phyloP scores from a whole-genome alignment of 495 filamentous ascomycete genomes.

The Amorphotheca resinae region DNA sequence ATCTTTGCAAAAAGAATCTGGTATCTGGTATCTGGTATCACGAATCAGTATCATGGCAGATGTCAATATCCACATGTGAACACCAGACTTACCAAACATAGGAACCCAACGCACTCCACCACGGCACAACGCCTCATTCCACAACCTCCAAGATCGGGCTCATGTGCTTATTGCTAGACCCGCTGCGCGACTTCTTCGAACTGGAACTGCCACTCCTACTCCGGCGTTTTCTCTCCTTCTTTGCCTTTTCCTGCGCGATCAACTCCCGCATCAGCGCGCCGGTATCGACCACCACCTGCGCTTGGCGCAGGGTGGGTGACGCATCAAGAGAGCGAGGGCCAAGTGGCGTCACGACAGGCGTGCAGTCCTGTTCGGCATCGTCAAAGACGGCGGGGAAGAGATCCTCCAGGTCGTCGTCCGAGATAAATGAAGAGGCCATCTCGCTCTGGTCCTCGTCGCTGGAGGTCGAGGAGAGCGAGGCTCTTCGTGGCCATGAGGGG shows the following conservation, averaged over 20 bases:
- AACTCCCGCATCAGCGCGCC: constrained; percentile 16
- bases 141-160: constrained; percentile 18
- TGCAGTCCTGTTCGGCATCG: constrained; percentile 15
- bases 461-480: constrained; percentile 30
- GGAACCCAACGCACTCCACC: too few relatives aligned
- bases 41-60: too few relatives aligned
- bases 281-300: constrained; percentile 11
- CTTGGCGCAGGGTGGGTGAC: constrained; percentile 9
- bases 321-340: constrained; percentile 11
- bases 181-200: constrained; percentile 13
- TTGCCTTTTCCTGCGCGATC: constrained; percentile 16
- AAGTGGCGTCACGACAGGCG: constrained; percentile 13
- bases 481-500: constrained; percentile 40
- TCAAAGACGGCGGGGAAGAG: constrained; percentile 32
- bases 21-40: too few relatives aligned
- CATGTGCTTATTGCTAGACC: constrained; percentile 16
- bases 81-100: too few relatives aligned
- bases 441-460: constrained; percentile 26
- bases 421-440: constrained; percentile 24
- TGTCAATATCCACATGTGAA: too few relatives aligned
- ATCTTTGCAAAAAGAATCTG: too few relatives aligned
- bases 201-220: constrained; percentile 4
- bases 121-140: too few relatives aligned
- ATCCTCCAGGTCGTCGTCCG: constrained; percentile 42
- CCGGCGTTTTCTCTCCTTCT: constrained; percentile 13